Evolutionary conservation across 768 basidiomycete genomes (phyloP), one percentile per base, ranked within the genome.

Genomic region (Dioszegia hungarica): DNA sequence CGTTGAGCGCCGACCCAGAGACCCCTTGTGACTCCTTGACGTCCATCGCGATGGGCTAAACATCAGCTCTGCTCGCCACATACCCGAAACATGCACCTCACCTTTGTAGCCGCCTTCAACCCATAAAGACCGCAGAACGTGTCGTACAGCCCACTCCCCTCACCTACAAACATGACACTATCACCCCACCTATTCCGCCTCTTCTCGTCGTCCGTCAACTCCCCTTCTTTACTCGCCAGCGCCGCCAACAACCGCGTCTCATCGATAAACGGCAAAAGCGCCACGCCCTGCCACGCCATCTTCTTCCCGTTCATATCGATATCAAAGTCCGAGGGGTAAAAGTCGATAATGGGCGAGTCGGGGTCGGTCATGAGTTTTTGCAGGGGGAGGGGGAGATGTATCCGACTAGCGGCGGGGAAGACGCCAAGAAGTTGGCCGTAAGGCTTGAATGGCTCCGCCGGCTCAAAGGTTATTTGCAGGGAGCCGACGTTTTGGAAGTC

Each of bases 241-340:
- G 92, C 90, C 31, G 83, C 85, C 52, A 98, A 78, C 24, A 99
- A 78, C 31, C 92, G 83, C 54, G 81, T 82, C 73, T 86, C 81
- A 70, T 98, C 89, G 61, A 99, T 98, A 80, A 98, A 99, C 0
- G 95, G 93, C 20, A 99, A 80, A 9, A 99, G 79, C 0, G 95
- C 93, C 54, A 99, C 91, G 52, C 95, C 95, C 76, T 99, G 94
- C 95, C 95, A 99, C 6, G 89, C 82, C 93, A 98, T 97, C 78
- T 88, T 89, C 79, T 98, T 98, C 57, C 95, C 95, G 70, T 99
- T 99, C 95, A 99, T 99, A 76, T 99, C 95, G 69, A 98, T 86
- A 66, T 93, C 85, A 75, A 99, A 99, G 15, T 86, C 84, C 0
- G 81, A 61, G 0, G 94, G 94, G 77, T 98, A 98, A 79, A 97